Conservation (phyloP, 805 yeast genomes). For the Zygosaccharomyces kombuchaensis region DNA sequence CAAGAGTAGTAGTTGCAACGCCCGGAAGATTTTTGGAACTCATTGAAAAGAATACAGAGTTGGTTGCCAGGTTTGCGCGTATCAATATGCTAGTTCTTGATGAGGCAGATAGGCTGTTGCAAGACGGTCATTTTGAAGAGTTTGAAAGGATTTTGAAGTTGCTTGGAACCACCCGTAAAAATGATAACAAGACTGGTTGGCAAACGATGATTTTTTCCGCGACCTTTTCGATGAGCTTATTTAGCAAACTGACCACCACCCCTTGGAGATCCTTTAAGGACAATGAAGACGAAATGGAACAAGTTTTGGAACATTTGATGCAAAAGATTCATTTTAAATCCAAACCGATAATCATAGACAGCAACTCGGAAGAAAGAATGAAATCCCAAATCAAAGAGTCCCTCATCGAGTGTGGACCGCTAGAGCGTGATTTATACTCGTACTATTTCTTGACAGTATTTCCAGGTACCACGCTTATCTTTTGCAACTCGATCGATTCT, state of each 20-base stretch:
- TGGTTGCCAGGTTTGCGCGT: conserved; percentile 40
- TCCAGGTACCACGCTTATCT: conserved; percentile 85
- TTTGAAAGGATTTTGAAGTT: conserved; percentile 73
- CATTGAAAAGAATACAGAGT: conserved; percentile 53
- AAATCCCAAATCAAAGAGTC: conserved; percentile 77
- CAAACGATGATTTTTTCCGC: conserved; percentile 96
- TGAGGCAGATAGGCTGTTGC: conserved; percentile 93
- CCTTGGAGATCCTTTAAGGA: conserved; percentile 29
- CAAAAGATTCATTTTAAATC: conserved; percentile 68
- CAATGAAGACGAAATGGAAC: conserved; percentile 41
- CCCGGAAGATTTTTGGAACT: conserved; percentile 90
- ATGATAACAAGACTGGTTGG: conserved; percentile 44
- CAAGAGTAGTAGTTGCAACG: conserved; percentile 77
- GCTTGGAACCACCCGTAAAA: conserved; percentile 41
- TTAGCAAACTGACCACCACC: conserved; percentile 60
- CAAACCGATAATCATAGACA: conserved; percentile 71
- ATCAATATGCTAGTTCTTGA: conserved; percentile 66
- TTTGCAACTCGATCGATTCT: conserved; percentile 92
- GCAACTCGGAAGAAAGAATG: conserved; percentile 78
- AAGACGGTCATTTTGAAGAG: conserved; percentile 95
- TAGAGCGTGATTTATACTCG: conserved; percentile 83
- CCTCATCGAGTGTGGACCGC: conserved; percentile 82
- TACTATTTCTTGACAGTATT: conserved; percentile 83
- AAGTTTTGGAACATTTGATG: conserved; percentile 61
- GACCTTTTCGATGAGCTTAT: conserved; percentile 79